phyloP scores from a whole-genome alignment of 1,284 basidiomycete genomes.

The Psilocybe mexicana region DNA sequence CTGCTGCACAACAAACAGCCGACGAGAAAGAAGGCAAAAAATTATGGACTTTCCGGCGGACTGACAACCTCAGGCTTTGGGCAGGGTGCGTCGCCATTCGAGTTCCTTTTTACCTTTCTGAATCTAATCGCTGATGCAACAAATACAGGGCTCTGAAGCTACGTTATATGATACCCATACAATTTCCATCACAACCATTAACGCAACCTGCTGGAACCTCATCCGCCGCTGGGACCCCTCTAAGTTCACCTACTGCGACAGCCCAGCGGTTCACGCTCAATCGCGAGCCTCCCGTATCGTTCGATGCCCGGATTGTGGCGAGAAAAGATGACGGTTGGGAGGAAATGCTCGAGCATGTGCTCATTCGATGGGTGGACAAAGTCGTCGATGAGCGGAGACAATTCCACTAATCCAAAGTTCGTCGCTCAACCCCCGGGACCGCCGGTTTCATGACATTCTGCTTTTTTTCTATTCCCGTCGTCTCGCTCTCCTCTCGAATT shows the following conservation, averaged over 20 bases:
- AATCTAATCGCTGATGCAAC: constrained; percentile 1
- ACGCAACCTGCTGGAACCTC: constrained; percentile 3
- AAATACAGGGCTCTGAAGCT: constrained; percentile 73
- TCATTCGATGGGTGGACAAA: constrained; percentile 67
- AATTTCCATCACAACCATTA: constrained; percentile 44
- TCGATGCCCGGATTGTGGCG: constrained; percentile 76
- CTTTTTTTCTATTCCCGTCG: not conserved
- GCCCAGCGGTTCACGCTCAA: constrained; percentile 14
- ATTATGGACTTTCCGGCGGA: constrained; percentile 80
- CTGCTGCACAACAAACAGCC: constrained; percentile 30
- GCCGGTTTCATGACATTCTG: not conserved
- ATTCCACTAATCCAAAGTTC: constrained; percentile 4
- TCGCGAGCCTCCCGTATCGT: constrained; percentile 41
- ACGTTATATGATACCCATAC: constrained; percentile 73
- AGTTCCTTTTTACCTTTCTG: not conserved
- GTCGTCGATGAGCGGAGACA: constrained; percentile 62
- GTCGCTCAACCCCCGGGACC: not conserved
- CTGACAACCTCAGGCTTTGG: constrained; percentile 82
- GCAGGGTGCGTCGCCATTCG: constrained; percentile 54
- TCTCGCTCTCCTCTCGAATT: not conserved
- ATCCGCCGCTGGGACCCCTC: constrained; percentile 19
- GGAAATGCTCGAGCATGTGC: constrained; percentile 64
- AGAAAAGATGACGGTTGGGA: constrained; percentile 79
- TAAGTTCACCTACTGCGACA: constrained; percentile 26
- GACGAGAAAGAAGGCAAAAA: constrained; percentile 35